These are phyloP conservation scores for Dionaea muscipula DNA, from an alignment of 179 eudicot species.

Conservation along the genomic window DNA sequence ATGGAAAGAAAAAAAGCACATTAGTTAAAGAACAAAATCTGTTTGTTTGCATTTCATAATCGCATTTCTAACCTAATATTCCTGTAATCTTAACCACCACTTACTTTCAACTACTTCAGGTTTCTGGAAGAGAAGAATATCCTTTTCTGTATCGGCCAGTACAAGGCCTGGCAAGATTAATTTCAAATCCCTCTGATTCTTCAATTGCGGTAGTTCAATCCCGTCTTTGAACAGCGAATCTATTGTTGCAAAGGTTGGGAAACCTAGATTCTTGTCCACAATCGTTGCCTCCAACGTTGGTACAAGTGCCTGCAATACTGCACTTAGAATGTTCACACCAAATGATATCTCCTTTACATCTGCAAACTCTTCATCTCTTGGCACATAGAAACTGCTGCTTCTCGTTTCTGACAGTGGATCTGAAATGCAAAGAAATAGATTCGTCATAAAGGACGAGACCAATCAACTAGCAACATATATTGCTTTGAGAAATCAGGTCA, in stretches of 20 bases:
- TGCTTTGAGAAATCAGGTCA: background rate
- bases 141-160: conserved; percentile 14
- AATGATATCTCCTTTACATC: conserved; percentile 48
- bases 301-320: conserved; percentile 41
- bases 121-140: conserved; percentile 9
- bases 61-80: too few relatives aligned
- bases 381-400: conserved; percentile 38
- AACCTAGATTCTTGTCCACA: conserved; percentile 32
- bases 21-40: too few relatives aligned
- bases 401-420: conserved; percentile 48
- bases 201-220: conserved; percentile 18
- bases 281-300: conserved; percentile 36
- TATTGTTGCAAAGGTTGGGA: conserved; percentile 44
- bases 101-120: conserved; percentile 10
- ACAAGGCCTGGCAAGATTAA: conserved; percentile 36
- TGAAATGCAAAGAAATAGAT: conserved; percentile 3
- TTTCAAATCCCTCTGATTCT: conserved; percentile 9
- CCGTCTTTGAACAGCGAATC: conserved; percentile 53
- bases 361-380: conserved; percentile 68
- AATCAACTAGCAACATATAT: background rate
- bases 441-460: background rate
- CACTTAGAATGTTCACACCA: conserved; percentile 28
- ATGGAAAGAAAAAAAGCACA: background rate
- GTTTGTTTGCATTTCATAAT: too few relatives aligned
- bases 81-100: background rate